Base-by-base conservation (phyloP, 78 protist genomes). In the Monocercomonoides exilis region DNA sequence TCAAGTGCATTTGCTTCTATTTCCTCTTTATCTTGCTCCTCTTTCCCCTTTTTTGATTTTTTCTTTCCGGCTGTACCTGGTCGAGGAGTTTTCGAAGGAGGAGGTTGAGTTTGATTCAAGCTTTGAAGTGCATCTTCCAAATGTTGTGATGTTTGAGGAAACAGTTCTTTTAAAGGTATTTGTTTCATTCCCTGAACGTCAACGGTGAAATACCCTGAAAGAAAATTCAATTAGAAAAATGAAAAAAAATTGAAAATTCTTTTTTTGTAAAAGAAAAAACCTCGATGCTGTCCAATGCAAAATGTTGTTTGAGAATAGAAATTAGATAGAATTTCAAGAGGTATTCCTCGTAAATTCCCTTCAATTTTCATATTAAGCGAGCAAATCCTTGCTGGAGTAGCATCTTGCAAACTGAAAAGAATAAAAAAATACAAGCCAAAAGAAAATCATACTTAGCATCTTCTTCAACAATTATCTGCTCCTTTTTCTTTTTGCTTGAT, bases 401-500 rank as follows among this genome's bases (percentile, higher is more conserved):
- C 21, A 21, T 54, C 70, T 54, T 21, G 11, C 70, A 29, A 29
- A 54, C 11, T 54, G 11, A 21, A 54, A 54, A 21, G 21, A 54
- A 54, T 21, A 54, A 29, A 29, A 21, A 54, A 54, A 54, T 29
- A 54, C 70, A 29, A 21, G 70, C 38, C 38, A 54, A 54, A 54
- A 11, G 21, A 54, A 29, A 11, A 54, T 54, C 11, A 11, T 54
- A 11, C 11, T 54, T 11, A 54, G 70, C 38, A 29, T 11, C 21
- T 54, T 54, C 70, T 54, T 54, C 70, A 54, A 54, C 70, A 54
- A 54, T 54, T 54, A 21, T 54, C 70, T 54, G 11, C 21, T 21
- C 70, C 70, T 54, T 54, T 54, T 54, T 54, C 70, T 54, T 54
- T n/a, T n/a, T n/a, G n/a, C n/a, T n/a, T n/a, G n/a, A n/a, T n/a